A percentile compares a stretch with the other conserved stretches of the same genome.
Evolutionary conservation across 2,329 filamentous ascomycete genomes (phyloP).

Genomic region (Alternaria angustiovoidea): DNA sequence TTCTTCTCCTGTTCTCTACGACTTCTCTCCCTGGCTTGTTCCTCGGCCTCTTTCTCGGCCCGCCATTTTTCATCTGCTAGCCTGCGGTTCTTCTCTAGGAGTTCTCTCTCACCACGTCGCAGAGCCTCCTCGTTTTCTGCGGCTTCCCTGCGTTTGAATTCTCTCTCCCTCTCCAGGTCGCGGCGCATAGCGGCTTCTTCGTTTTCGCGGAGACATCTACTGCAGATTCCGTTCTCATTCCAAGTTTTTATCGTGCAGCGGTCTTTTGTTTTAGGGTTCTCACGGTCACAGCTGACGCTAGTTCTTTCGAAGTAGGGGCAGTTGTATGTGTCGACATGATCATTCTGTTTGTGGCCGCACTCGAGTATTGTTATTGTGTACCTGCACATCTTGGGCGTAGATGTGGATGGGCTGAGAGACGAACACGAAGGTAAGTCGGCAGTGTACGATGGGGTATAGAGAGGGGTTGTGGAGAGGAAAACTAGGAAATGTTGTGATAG

Average conservation of each 20-base stretch:
- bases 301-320: constrained; percentile 26
- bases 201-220: constrained; percentile 25
- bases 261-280: constrained; percentile 23
- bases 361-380: constrained; percentile 30
- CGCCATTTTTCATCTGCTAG: background rate
- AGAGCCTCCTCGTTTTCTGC: constrained; percentile 14
- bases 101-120: constrained; percentile 16
- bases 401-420: background rate
- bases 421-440: background rate
- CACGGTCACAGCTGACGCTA: constrained; percentile 26
- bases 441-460: constrained; percentile 7
- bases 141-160: constrained; percentile 19
- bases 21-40: background rate
- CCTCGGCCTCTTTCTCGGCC: constrained; percentile 1
- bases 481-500: constrained; percentile 7
- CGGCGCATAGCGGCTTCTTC: constrained; percentile 17
- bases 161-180: constrained; percentile 15
- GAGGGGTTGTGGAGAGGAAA: constrained; percentile 16
- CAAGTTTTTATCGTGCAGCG: constrained; percentile 21
- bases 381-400: constrained; percentile 27
- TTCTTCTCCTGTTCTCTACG: background rate
- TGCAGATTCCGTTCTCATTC: constrained; percentile 26
- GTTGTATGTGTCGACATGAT: constrained; percentile 26
- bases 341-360: constrained; percentile 29
- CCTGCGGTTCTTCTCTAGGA: constrained; percentile 3